Percentiles rank a stretch among this genome's conserved stretches.
Conservation (phyloP, 2,329 filamentous ascomycete species). For the Colletotrichum sp. region DNA sequence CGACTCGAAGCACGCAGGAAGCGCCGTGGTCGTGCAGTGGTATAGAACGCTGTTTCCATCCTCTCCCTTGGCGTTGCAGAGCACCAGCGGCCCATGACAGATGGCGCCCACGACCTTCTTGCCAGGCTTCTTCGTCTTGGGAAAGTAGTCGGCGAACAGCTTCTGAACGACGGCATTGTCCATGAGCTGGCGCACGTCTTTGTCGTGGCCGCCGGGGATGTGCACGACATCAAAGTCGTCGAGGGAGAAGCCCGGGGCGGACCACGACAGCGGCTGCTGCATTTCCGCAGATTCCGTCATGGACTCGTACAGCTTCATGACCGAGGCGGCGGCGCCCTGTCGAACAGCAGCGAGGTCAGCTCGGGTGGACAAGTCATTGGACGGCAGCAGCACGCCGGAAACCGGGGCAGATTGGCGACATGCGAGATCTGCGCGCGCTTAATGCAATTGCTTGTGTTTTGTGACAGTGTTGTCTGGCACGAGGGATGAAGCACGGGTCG, state of each 20-base stretch:
- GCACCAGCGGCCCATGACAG: slow-evolving; percentile 58
- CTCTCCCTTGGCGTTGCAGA: slow-evolving; percentile 44
- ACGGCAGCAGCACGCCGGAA: neutral
- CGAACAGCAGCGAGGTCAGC: neutral
- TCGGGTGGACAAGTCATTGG: neutral
- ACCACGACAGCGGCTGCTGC: slow-evolving; percentile 49
- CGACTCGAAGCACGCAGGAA: slow-evolving; percentile 55
- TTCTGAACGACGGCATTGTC: slow-evolving; percentile 50
- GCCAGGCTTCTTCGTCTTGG: slow-evolving; percentile 47
- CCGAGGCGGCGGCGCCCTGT: slow-evolving; percentile 49
- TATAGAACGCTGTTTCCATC: slow-evolving; percentile 51
- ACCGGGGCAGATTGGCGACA: neutral
- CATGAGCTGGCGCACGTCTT: slow-evolving; percentile 54
- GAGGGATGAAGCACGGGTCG: neutral
- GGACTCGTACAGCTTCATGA: slow-evolving; percentile 43
- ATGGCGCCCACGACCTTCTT: slow-evolving; percentile 51
- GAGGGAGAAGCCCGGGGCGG: slow-evolving; percentile 46
- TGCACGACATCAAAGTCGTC: slow-evolving; percentile 52
- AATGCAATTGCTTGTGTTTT: neutral
- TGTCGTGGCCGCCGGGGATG: slow-evolving; percentile 59
- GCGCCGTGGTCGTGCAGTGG: slow-evolving; percentile 51
- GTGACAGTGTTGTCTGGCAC: neutral
- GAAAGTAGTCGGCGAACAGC: slow-evolving; percentile 52
- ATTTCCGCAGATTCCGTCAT: slow-evolving; percentile 49
- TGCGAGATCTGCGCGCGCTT: neutral